phyloP scores from a whole-genome alignment of 2,329 filamentous ascomycete species.

The Monilinia fructigena region DNA sequence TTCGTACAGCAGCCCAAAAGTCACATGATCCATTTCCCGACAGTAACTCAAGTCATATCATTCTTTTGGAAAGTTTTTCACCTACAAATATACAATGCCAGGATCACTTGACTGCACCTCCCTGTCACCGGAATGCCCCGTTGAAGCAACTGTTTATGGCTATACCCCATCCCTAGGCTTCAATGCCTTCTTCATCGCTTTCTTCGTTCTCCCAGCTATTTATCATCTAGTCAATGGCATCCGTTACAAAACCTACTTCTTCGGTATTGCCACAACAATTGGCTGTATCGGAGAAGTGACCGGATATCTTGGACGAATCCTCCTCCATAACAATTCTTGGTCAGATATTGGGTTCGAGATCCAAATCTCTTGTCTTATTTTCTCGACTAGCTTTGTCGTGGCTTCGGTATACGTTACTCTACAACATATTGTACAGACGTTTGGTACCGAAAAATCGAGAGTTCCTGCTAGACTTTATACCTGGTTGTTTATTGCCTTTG shows the following conservation, averaged over 20 bases:
- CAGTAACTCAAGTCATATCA: neutral
- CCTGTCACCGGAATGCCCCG: conserved; percentile 36
- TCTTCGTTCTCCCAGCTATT: conserved; percentile 48
- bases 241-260: conserved; percentile 54
- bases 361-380: conserved; percentile 45
- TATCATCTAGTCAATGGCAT: conserved; percentile 46
- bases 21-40: too few species aligned
- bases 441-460: conserved; percentile 26
- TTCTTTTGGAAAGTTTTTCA: neutral
- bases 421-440: conserved; percentile 29
- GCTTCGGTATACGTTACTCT: conserved; percentile 62
- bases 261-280: conserved; percentile 44
- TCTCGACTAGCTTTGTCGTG: conserved; percentile 52
- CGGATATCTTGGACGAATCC: conserved; percentile 56
- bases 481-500: conserved; percentile 57
- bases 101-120: conserved; percentile 31
- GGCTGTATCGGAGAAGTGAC: conserved; percentile 54
- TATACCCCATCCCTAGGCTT: conserved; percentile 56
- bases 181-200: conserved; percentile 54
- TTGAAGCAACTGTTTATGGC: conserved; percentile 42
- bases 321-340: conserved; percentile 54
- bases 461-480: conserved; percentile 48
- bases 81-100: neutral
- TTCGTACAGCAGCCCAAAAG: too few species aligned
- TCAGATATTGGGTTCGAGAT: conserved; percentile 45